phyloP scores from a whole-genome alignment of 495 filamentous ascomycete species.

The Penicillium odoratum region DNA sequence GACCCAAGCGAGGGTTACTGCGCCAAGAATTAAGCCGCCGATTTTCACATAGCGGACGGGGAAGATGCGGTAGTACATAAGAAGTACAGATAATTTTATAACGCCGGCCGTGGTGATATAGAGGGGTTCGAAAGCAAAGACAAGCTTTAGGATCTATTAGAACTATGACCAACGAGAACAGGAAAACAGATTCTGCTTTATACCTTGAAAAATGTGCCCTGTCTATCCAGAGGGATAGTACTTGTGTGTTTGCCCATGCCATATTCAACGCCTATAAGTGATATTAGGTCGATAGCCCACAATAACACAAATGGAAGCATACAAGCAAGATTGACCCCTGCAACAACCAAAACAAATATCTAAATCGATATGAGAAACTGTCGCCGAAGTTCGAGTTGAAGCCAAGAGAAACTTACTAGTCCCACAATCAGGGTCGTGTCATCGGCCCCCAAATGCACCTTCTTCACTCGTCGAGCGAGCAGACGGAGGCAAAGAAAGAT shows the following conservation, averaged over 20 bases:
- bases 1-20: constrained; percentile 41
- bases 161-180: neutral
- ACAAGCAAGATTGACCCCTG: constrained; percentile 1
- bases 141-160: neutral
- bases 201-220: constrained; percentile 1
- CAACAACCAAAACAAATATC: neutral
- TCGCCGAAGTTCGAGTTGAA: neutral
- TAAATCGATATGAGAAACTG: neutral
- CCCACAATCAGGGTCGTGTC: constrained; percentile 2
- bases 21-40: constrained; percentile 37
- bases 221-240: neutral
- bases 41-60: constrained; percentile 36
- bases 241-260: constrained; percentile 3
- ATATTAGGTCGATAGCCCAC: neutral
- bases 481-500: neutral
- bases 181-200: neutral
- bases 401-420: neutral
- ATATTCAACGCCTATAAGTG: constrained; percentile 3
- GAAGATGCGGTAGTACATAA: constrained; percentile 48
- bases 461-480: constrained; percentile 1
- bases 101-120: constrained; percentile 7
- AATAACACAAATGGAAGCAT: neutral
- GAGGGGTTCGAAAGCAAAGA: constrained; percentile 2
- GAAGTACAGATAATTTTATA: constrained; percentile 35
- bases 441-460: neutral